A percentile compares a stretch with the other conserved stretches of the same genome.
phyloP scores from a whole-genome alignment of 2,329 filamentous ascomycete species.

The Coleophoma cylindrospora region DNA sequence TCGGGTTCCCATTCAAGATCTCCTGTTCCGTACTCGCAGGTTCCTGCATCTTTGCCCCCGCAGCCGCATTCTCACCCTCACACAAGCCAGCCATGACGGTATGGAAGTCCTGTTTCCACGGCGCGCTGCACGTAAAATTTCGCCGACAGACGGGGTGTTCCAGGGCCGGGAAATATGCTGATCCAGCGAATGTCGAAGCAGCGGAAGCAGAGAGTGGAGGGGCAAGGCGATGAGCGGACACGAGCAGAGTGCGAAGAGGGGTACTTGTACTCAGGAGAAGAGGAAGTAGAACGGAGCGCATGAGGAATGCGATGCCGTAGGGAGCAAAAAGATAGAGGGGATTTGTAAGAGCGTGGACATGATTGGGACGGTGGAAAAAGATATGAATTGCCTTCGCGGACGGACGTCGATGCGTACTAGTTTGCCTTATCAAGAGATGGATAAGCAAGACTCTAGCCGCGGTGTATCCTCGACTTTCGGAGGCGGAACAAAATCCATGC shows the following conservation, averaged over 20 bases:
- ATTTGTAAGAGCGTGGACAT: no score
- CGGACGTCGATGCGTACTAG: background rate
- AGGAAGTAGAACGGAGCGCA: constrained; percentile 4
- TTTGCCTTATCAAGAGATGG: background rate
- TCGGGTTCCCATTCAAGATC: constrained; percentile 28
- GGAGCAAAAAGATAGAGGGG: background rate
- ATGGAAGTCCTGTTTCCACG: constrained; percentile 5
- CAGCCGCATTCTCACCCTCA: constrained; percentile 1
- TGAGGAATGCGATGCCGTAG: background rate
- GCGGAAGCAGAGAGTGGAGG: constrained; percentile 35
- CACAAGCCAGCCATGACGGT: constrained; percentile 12
- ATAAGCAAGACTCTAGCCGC: background rate
- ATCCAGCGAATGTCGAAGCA: constrained; percentile 40
- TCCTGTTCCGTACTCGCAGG: constrained; percentile 40
- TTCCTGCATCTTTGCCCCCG: constrained; percentile 47
- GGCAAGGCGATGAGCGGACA: background rate
- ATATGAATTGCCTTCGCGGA: no score
- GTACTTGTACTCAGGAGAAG: constrained; percentile 1
- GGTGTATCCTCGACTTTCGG: no score
- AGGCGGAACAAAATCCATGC: no score
- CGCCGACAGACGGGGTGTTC: constrained; percentile 10
- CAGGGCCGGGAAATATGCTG: constrained; percentile 3
- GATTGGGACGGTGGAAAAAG: no score
- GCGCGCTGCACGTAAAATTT: constrained; percentile 10
- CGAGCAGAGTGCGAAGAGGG: background rate